Evolutionary conservation across 2,329 filamentous ascomycete genomes (phyloP).

Genomic region (Byssoonygena ceratinophila): DNA sequence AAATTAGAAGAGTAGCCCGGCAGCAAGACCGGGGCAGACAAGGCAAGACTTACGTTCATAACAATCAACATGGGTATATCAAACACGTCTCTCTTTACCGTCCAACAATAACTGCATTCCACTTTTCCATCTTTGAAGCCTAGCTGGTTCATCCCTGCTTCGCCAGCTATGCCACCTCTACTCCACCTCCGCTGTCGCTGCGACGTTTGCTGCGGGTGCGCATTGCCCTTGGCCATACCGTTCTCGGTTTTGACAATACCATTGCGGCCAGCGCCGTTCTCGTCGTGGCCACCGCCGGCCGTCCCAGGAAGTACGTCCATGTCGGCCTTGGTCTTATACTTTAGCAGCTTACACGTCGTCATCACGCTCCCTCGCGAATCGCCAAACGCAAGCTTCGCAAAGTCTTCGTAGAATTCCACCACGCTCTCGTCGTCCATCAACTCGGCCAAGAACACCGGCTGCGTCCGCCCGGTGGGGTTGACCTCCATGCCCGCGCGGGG

Average conservation of each 20-base stretch:
- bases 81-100: conserved; percentile 90
- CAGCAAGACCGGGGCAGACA: neutral
- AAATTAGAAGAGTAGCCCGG: neutral
- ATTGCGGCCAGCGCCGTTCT: neutral
- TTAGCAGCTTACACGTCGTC: conserved; percentile 73
- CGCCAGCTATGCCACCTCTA: conserved; percentile 38
- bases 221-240: conserved; percentile 19
- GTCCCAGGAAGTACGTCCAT: conserved; percentile 29
- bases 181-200: conserved; percentile 35
- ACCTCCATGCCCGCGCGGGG: conserved; percentile 30
- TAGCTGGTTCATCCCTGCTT: conserved; percentile 65
- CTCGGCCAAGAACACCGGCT: conserved; percentile 83
- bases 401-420: conserved; percentile 92
- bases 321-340: conserved; percentile 69
- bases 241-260: conserved; percentile 15
- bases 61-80: conserved; percentile 98
- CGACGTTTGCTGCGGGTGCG: conserved; percentile 47
- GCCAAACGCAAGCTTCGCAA: conserved; percentile 81
- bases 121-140: conserved; percentile 78
- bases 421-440: conserved; percentile 88
- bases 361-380: conserved; percentile 78
- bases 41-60: conserved; percentile 68
- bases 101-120: conserved; percentile 93
- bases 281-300: conserved; percentile 34
- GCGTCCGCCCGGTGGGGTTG: conserved; percentile 41